Base-by-base conservation (phyloP, 441 rosid species). In the Pelargonium hybrid region DNA sequence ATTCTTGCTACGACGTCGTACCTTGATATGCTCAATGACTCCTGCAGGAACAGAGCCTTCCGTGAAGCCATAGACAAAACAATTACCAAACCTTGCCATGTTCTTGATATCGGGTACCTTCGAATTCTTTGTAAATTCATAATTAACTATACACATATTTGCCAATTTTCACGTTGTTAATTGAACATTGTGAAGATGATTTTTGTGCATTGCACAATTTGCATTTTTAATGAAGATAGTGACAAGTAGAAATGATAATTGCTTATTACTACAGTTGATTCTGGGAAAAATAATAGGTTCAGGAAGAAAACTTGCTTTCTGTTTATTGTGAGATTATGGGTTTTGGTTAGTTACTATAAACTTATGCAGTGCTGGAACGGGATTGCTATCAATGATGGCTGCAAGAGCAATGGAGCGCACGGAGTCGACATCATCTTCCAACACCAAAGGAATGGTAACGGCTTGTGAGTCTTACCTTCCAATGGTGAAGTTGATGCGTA, bases 391-490 rank as follows among this genome's bases (percentile, higher is more conserved):
- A 10, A 90, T 92, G 99, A 92, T 92, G 99, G 89, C 93, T 69
- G 96, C 90, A 3, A 82, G 88, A 69, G 93, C 93, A 0, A 89
- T 92, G 94, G 73, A 77, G 1, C 70, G 61, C n/a, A 23, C 65
- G 23, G 88, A 70, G 3, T 39, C 70, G 10, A 41, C 78, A 45
- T n/a, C 48, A 10, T 52, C 54, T 6, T 47, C 25, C 48, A 63
- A 59, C 41, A 50, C 73, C 5, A 69, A 74, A 34, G 89, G 88
- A 61, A 76, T 2, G 64, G 96, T 90, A 39, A 92, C 96, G 52
- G 93, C 99, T 1, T 92, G 90, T 29, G 99, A 94, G 77, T 92
- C 99, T 34, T 92, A 94, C 73, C 94, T 94, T 75, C 98, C 97
- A 4, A 90, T 94, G 99, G 90, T 85, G 67, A 94, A 92, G 77